A percentile compares a stretch with the other conserved stretches of the same genome.
Conservation (phyloP, 805 yeast genomes). For the baker's yeast (Saccharomyces cerevisiae) region DNA sequence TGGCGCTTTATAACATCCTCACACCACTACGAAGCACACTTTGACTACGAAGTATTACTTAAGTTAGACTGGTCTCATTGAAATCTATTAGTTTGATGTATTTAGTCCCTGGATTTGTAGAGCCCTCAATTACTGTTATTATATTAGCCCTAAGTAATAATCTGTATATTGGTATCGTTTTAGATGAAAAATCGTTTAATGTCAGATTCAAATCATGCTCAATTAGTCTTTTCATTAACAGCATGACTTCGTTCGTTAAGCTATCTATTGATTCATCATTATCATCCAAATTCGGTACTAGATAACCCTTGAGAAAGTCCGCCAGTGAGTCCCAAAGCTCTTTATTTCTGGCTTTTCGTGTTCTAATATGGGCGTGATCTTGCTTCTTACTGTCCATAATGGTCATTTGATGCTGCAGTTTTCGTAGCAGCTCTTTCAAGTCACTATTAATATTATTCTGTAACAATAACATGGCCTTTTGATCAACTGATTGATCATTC, state of each 20-base stretch:
- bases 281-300: constrained; percentile 12
- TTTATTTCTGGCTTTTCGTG: constrained; percentile 3
- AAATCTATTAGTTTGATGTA: constrained; percentile 18
- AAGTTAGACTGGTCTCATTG: constrained; percentile 1
- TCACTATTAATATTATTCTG: constrained; percentile 18
- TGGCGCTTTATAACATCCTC: background rate
- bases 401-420: constrained; percentile 3
- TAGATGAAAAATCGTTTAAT: constrained; percentile 9
- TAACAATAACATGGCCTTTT: constrained; percentile 7
- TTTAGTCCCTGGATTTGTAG: constrained; percentile 2
- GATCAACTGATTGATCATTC: background rate
- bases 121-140: constrained; percentile 2
- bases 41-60: background rate
- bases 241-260: constrained; percentile 2
- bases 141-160: constrained; percentile 12
- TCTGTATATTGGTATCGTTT: constrained; percentile 10
- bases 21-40: background rate
- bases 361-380: background rate
- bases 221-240: constrained; percentile 11
- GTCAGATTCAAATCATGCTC: constrained; percentile 12
- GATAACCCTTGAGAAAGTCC: constrained; percentile 8
- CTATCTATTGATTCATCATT: constrained; percentile 3
- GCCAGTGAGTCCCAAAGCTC: constrained; percentile 8
- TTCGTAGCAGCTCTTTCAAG: constrained; percentile 7
- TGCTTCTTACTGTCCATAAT: background rate